phyloP scores from a whole-genome alignment of 257 asterid genomes.

The Gentiana macrophylla region DNA sequence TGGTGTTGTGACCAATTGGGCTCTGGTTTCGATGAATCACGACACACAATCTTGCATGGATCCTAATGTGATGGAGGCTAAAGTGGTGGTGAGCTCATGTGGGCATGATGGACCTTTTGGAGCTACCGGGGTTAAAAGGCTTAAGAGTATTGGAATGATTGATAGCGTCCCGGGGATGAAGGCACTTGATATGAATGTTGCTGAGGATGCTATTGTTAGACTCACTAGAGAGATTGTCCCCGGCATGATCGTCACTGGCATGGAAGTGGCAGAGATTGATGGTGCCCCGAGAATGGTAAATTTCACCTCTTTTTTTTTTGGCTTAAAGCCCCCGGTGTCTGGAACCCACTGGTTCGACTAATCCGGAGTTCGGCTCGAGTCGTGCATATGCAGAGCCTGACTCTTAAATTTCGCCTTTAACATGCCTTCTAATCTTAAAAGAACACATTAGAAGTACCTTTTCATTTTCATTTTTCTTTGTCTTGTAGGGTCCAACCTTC shows the following conservation, averaged over 20 bases:
- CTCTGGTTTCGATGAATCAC: conserved; percentile 63
- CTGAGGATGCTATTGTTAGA: conserved; percentile 72
- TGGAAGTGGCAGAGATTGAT: conserved; percentile 81
- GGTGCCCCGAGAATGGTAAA: conserved; percentile 76
- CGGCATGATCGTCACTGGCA: conserved; percentile 78
- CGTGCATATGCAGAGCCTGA: too few species aligned
- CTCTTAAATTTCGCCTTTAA: too few species aligned
- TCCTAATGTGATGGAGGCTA: conserved; percentile 70
- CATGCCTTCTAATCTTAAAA: too few species aligned
- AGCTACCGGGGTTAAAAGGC: conserved; percentile 69
- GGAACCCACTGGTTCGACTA: too few species aligned
- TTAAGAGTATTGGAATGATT: conserved; percentile 63
- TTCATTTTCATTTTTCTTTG: too few species aligned
- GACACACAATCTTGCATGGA: conserved; percentile 80
- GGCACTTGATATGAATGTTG: conserved; percentile 70
- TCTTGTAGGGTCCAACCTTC: conserved; percentile 69
- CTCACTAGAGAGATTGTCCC: conserved; percentile 72
- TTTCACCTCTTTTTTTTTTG: conserved; percentile 2
- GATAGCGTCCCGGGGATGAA: conserved; percentile 73
- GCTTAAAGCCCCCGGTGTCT: too few species aligned
- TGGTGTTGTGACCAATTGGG: conserved; percentile 75
- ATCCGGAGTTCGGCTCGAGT: too few species aligned
- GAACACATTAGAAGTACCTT: too few species aligned
- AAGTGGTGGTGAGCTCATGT: conserved; percentile 63
- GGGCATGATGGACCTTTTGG: conserved; percentile 79